A percentile compares a stretch with the other conserved stretches of the same genome.
These are phyloP conservation scores for Penicillium malachiteum DNA, from an alignment of 495 filamentous ascomycete species.

Conservation along the genomic window DNA sequence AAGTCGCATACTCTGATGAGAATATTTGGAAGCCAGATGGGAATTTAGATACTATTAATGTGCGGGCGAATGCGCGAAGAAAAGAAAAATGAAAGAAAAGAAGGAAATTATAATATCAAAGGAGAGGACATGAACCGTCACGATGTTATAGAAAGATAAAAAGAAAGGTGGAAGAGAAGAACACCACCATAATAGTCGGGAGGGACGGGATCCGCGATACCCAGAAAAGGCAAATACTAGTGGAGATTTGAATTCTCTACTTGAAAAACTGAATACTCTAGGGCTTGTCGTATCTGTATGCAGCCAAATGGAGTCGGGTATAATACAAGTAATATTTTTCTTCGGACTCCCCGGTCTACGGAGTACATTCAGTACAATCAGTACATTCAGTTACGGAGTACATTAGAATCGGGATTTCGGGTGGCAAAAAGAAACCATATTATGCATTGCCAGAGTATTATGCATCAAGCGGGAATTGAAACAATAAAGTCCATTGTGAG, in stretches of 20 bases:
- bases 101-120: slow-evolving; percentile 26
- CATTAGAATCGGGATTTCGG: slow-evolving; percentile 7
- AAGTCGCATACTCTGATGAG: slow-evolving; percentile 23
- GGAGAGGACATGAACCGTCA: slow-evolving; percentile 16
- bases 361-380: neutral
- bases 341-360: slow-evolving; percentile 26
- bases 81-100: slow-evolving; percentile 43
- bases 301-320: slow-evolving; percentile 23
- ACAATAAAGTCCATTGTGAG: neutral
- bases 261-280: slow-evolving; percentile 4
- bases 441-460: neutral
- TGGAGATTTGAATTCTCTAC: slow-evolving; percentile 5
- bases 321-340: slow-evolving; percentile 12
- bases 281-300: slow-evolving; percentile 17
- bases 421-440: slow-evolving; percentile 4
- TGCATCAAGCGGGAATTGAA: slow-evolving; percentile 5
- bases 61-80: slow-evolving; percentile 49
- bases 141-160: slow-evolving; percentile 7
- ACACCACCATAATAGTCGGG: slow-evolving; percentile 14
- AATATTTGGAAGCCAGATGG: slow-evolving; percentile 23
- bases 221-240: slow-evolving; percentile 45
- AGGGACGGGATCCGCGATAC: slow-evolving; percentile 46
- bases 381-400: no score
- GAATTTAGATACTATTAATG: slow-evolving; percentile 41
- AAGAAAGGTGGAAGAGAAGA: slow-evolving; percentile 12